Evolutionary conservation across 2,329 filamentous ascomycete genomes (phyloP), one percentile per base, ranked within the genome.

Genomic region (Xylariaceae sp.): DNA sequence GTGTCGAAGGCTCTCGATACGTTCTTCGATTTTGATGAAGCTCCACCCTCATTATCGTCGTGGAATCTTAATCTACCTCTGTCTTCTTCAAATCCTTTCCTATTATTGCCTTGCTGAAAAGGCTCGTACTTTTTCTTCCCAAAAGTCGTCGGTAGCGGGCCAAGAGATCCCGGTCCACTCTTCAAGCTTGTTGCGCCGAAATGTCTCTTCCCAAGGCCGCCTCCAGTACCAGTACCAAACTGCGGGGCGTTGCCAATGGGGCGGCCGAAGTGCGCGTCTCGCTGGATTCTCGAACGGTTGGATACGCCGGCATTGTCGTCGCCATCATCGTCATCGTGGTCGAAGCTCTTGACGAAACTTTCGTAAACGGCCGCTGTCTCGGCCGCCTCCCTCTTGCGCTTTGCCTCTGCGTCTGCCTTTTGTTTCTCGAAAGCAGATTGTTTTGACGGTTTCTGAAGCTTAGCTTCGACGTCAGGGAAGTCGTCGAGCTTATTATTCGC

Each of bases 351-450:
- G 54, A 94, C 83, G 62, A 96, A 96, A 61, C 92, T 89, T 63
- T 90, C 84, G 70, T 91, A 88, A 0, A 91, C 89, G 29, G 89
- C 90, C 27, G 88, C 89, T 5, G 89, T 95, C 73, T 96, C 91
- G 62, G 87, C 89, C 65, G 87, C 87, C 71, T 95, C 91, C 62
- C 89, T 82, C 63, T 83, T 80, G 56, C 88, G 85, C 74, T 96
- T 96, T 29, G 89, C 90, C 75, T 95, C 90, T 54, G 88, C 89
- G 69, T 95, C 90, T 56, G 89, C 89, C 70, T 88, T 90, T 70
- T 95, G 88, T 64, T 86, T 86, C 73, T 96, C 91, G 69, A 95
- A 96, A 30, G 87, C 80, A 26, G 90, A 95, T 68, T 94, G 89
- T 72, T 91, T 94, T 58, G 85, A 80, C 0, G 89, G 84, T 47